Conservation (phyloP, 1,139 yeast species). For the Saccharomyces hybrid region DNA sequence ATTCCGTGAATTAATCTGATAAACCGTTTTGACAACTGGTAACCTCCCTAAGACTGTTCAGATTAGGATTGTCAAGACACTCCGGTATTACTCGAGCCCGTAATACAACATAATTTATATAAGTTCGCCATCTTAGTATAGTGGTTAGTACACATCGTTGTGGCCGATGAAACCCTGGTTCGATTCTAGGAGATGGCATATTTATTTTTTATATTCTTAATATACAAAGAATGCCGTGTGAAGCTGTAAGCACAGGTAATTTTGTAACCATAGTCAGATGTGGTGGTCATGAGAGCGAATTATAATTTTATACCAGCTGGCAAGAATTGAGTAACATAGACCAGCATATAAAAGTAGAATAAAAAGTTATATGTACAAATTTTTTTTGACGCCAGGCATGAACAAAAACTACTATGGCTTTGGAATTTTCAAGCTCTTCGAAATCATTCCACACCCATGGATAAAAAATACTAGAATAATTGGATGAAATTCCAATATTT, state of each 20-base stretch:
- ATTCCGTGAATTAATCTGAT: too few relatives aligned
- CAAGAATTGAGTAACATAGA: neutral
- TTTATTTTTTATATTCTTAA: neutral
- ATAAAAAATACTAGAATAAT: constrained; percentile 54
- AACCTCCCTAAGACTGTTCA: too few relatives aligned
- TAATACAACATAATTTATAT: neutral
- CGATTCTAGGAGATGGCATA: constrained; percentile 5
- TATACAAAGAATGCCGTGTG: neutral
- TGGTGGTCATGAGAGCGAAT: neutral
- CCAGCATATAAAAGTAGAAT: neutral
- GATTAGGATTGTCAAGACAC: too few relatives aligned
- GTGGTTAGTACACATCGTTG: constrained; percentile 5
- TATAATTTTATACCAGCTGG: neutral
- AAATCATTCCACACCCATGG: constrained; percentile 88
- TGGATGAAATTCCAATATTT: constrained; percentile 68
- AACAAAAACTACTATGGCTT: constrained; percentile 50
- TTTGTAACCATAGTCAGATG: neutral
- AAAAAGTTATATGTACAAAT: neutral
- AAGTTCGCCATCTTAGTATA: constrained; percentile 3
- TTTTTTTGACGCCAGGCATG: neutral
- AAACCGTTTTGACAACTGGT: too few relatives aligned
- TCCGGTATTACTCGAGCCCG: too few relatives aligned
- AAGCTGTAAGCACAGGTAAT: neutral
- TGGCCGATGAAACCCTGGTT: constrained; percentile 5
- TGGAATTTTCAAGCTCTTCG: constrained; percentile 85